A percentile compares a stretch with the other conserved stretches of the same genome.
These are phyloP conservation scores for Cystoderma amianthinum DNA, from an alignment of 768 basidiomycete species.

Conservation along the genomic window DNA sequence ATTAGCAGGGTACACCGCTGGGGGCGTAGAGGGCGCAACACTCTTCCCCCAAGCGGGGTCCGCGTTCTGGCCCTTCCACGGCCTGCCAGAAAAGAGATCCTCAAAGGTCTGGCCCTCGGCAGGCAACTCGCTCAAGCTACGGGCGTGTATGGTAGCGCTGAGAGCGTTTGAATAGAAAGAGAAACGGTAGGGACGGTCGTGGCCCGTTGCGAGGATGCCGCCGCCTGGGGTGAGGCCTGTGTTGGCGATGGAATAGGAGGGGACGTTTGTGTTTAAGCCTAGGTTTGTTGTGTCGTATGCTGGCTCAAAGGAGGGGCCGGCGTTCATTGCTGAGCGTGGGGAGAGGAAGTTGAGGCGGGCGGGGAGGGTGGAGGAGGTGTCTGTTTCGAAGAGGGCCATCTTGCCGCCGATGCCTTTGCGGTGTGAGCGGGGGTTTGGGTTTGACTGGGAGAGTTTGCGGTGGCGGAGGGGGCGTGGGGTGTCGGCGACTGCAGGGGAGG, in stretches of 20 bases:
- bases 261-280: not conserved
- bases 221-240: slow-evolving; percentile 11
- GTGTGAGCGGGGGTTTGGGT: slow-evolving; percentile 53
- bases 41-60: not conserved
- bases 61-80: slow-evolving; percentile 3
- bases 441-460: slow-evolving; percentile 84
- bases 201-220: slow-evolving; percentile 42
- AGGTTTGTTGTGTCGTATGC: slow-evolving; percentile 19
- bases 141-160: slow-evolving; percentile 90
- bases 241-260: not conserved
- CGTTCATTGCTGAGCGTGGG: slow-evolving; percentile 5
- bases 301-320: slow-evolving; percentile 7
- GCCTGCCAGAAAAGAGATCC: slow-evolving; percentile 69
- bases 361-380: slow-evolving; percentile 41
- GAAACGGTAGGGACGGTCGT: slow-evolving; percentile 93
- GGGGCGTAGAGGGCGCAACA: slow-evolving; percentile 6
- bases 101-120: slow-evolving; percentile 91
- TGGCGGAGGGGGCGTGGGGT: slow-evolving; percentile 45
- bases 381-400: slow-evolving; percentile 84
- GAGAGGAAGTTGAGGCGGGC: slow-evolving; percentile 24
- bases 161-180: slow-evolving; percentile 96
- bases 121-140: slow-evolving; percentile 88
- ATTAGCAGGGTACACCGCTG: slow-evolving; percentile 5
- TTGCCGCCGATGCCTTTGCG: slow-evolving; percentile 68
- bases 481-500: slow-evolving; percentile 4